These are phyloP conservation scores for Trifolium repens DNA, from an alignment of 306 rosid genomes.

Conservation along the genomic window DNA sequence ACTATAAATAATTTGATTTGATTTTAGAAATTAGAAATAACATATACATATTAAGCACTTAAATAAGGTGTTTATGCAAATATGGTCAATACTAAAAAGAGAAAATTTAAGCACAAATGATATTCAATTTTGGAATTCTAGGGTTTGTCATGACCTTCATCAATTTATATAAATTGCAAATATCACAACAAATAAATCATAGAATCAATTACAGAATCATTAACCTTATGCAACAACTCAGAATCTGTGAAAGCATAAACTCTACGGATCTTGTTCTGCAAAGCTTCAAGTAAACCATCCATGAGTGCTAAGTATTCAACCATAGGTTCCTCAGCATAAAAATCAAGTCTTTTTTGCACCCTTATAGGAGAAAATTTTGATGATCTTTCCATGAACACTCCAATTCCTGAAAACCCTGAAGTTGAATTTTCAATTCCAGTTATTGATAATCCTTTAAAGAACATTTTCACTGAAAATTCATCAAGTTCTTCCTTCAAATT, in stretches of 20 bases:
- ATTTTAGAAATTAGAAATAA: neutral
- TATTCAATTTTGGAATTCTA: constrained; percentile 28
- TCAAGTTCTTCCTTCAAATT: constrained; percentile 60
- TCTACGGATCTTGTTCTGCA: constrained; percentile 54
- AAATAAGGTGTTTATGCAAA: neutral
- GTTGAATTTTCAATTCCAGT: constrained; percentile 61
- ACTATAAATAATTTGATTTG: neutral
- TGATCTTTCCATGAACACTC: constrained; percentile 85
- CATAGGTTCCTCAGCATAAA: constrained; percentile 74
- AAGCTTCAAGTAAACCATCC: constrained; percentile 83
- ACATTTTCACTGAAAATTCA: constrained; percentile 80
- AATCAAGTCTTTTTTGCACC: constrained; percentile 90
- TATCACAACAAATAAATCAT: constrained; percentile 5
- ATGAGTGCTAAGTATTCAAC: constrained; percentile 86
- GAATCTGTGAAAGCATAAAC: constrained; percentile 87
- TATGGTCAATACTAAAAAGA: neutral
- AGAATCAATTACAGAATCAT: constrained; percentile 25
- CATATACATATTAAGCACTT: neutral
- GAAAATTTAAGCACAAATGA: neutral
- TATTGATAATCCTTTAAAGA: constrained; percentile 87
- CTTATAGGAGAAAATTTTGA: constrained; percentile 54
- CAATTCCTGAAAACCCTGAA: constrained; percentile 88
- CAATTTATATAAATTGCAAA: neutral
- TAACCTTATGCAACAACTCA: constrained; percentile 74
- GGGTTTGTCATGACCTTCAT: constrained; percentile 16